These are phyloP conservation scores for Cochlearia excelsa DNA, from an alignment of 345 rosid species.

Conservation along the genomic window DNA sequence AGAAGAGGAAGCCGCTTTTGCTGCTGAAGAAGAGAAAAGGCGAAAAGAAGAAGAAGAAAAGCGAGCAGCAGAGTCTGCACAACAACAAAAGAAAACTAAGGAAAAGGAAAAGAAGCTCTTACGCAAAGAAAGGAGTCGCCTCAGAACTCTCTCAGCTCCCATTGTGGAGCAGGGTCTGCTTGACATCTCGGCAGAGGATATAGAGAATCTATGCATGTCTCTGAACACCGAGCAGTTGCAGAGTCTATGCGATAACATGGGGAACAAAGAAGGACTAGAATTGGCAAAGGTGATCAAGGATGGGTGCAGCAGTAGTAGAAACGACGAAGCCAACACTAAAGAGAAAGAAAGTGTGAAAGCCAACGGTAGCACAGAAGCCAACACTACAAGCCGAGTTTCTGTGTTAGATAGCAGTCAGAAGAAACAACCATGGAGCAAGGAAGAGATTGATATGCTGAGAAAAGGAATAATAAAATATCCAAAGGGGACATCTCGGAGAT, in stretches of 20 bases:
- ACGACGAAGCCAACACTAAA: conserved; percentile 37
- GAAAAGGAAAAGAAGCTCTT: conserved; percentile 95
- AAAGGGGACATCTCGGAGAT: conserved; percentile 93
- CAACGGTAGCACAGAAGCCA: conserved; percentile 40
- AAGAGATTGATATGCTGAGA: conserved; percentile 88
- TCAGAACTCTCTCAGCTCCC: conserved; percentile 72
- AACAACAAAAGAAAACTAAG: conserved; percentile 72
- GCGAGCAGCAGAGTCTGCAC: conserved; percentile 78
- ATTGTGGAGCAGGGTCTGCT: conserved; percentile 53
- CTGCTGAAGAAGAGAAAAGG: conserved; percentile 77
- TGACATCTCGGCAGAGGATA: conserved; percentile 60
- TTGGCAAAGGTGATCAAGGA: conserved; percentile 59
- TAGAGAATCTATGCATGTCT: conserved; percentile 79
- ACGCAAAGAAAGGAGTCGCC: conserved; percentile 82
- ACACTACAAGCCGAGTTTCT: conserved; percentile 40
- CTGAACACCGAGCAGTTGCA: conserved; percentile 62
- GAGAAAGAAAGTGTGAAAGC: conserved; percentile 46
- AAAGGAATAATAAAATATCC: conserved; percentile 88
- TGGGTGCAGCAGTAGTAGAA: conserved; percentile 40
- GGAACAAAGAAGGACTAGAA: conserved; percentile 54
- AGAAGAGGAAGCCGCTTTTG: conserved; percentile 81
- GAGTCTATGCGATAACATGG: conserved; percentile 73
- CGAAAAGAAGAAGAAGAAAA: conserved; percentile 76
- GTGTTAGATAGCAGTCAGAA: conserved; percentile 44
- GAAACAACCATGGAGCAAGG: conserved; percentile 79